Evolutionary conservation across 352 stramenopile species (phyloP).

Genomic region (Pilasporangium apinafurcum): DNA sequence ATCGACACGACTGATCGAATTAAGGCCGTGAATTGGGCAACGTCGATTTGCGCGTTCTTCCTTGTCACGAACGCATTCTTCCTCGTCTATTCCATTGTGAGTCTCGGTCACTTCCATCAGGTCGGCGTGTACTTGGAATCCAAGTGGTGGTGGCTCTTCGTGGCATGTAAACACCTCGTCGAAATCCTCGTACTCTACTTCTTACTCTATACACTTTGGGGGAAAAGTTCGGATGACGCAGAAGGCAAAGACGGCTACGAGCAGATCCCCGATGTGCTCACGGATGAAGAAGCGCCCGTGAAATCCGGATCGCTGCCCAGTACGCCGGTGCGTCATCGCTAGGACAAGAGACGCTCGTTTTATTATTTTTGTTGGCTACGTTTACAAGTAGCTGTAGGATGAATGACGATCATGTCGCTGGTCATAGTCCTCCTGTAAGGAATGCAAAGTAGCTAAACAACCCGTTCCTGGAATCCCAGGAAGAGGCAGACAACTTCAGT

Average conservation of each 20-base stretch:
- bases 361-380: too few relatives aligned
- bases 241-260: slow-evolving; percentile 74
- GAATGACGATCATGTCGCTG: too few relatives aligned
- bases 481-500: too few relatives aligned
- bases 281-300: slow-evolving; percentile 32
- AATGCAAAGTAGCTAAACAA: too few relatives aligned
- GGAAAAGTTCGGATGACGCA: slow-evolving; percentile 62
- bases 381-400: too few relatives aligned
- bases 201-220: slow-evolving; percentile 93
- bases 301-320: slow-evolving; percentile 15
- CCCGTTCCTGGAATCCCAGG: too few relatives aligned
- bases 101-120: slow-evolving; percentile 83
- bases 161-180: slow-evolving; percentile 89
- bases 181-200: slow-evolving; percentile 93
- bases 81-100: slow-evolving; percentile 78
- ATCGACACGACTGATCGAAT: slow-evolving; percentile 96
- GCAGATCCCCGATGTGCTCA: slow-evolving; percentile 60
- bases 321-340: slow-evolving; percentile 19
- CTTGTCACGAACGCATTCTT: slow-evolving; percentile 91
- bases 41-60: slow-evolving; percentile 93
- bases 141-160: slow-evolving; percentile 91
- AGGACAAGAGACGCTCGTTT: too few relatives aligned
- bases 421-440: too few relatives aligned
- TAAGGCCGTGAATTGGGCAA: slow-evolving; percentile 94
- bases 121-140: slow-evolving; percentile 81